A percentile compares a stretch with the other conserved stretches of the same genome.
phyloP scores from a whole-genome alignment of 805 yeast genomes.

The Yarrowia hollandica region DNA sequence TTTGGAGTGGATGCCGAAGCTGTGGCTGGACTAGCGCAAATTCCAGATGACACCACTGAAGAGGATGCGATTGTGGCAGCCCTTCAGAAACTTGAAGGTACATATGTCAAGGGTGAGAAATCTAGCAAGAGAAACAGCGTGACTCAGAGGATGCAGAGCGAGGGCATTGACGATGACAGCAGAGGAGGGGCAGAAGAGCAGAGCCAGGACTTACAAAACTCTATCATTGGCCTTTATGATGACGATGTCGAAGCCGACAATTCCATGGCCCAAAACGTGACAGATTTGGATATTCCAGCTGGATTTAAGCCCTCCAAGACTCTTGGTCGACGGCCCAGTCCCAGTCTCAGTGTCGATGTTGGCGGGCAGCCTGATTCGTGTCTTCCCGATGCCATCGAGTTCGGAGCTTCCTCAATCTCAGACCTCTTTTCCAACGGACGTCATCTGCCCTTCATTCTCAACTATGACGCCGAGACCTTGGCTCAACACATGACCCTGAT shows the following conservation, averaged over 20 bases:
- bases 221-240: constrained; percentile 12
- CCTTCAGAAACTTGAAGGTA: constrained; percentile 76
- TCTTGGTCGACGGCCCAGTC: constrained; percentile 1
- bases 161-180: neutral
- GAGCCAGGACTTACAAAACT: neutral
- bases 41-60: constrained; percentile 73
- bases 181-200: neutral
- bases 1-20: constrained; percentile 48
- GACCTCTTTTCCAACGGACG: constrained; percentile 42
- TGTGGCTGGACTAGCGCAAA: constrained; percentile 74
- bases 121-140: neutral
- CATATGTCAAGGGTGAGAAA: constrained; percentile 33
- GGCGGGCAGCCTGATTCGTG: neutral
- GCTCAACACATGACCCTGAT: constrained; percentile 84
- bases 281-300: constrained; percentile 17
- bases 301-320: constrained; percentile 22
- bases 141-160: neutral
- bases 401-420: neutral
- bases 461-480: constrained; percentile 62
- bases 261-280: constrained; percentile 3
- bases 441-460: constrained; percentile 81
- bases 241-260: neutral
- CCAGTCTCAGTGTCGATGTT: neutral
- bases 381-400: constrained; percentile 20
- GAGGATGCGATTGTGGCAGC: constrained; percentile 76